A percentile compares a stretch with the other conserved stretches of the same genome.
phyloP scores from a whole-genome alignment of 441 rosid genomes.

The Melastoma candidum region DNA sequence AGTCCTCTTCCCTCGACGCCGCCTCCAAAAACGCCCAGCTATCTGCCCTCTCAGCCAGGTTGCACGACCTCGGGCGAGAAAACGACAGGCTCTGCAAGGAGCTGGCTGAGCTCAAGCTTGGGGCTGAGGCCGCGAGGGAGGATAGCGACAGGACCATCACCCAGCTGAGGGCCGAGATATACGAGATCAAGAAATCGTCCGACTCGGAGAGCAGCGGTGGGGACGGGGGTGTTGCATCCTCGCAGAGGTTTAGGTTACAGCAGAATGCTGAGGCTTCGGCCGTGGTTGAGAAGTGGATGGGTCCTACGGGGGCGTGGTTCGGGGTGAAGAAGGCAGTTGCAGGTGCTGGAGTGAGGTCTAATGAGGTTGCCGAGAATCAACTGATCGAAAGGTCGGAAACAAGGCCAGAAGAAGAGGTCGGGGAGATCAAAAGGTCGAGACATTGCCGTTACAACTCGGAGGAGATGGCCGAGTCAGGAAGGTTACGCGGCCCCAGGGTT shows the following conservation, averaged over 20 bases:
- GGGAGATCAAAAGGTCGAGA: constrained; percentile 31
- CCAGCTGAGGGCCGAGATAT: constrained; percentile 38
- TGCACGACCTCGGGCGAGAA: constrained; percentile 33
- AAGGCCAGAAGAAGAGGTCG: constrained; percentile 26
- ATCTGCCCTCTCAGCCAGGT: constrained; percentile 20
- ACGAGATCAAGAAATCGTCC: constrained; percentile 33
- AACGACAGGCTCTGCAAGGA: constrained; percentile 31
- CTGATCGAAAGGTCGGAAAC: constrained; percentile 21
- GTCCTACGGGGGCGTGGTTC: constrained; percentile 31
- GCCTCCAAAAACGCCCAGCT: constrained; percentile 28
- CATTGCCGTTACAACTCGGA: constrained; percentile 58
- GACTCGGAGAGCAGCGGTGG: constrained; percentile 13
- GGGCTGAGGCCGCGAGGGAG: constrained; percentile 23
- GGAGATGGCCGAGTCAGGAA: constrained; percentile 51
- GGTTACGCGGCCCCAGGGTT: constrained; percentile 69
- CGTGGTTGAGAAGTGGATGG: constrained; percentile 5
- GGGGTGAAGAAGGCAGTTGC: constrained; percentile 44
- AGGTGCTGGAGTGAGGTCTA: constrained; percentile 24
- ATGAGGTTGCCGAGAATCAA: constrained; percentile 21
- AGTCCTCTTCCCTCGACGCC: constrained; percentile 52
- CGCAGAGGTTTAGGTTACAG: constrained; percentile 48
- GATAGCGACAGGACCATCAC: constrained; percentile 33
- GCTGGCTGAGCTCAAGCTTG: constrained; percentile 13
- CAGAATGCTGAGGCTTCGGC: no score
- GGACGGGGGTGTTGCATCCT: constrained; percentile 43